Evolutionary conservation across 257 asterid species (phyloP), one percentile per base, ranked within the genome.

Genomic region (Solanum corneliomulleri): DNA sequence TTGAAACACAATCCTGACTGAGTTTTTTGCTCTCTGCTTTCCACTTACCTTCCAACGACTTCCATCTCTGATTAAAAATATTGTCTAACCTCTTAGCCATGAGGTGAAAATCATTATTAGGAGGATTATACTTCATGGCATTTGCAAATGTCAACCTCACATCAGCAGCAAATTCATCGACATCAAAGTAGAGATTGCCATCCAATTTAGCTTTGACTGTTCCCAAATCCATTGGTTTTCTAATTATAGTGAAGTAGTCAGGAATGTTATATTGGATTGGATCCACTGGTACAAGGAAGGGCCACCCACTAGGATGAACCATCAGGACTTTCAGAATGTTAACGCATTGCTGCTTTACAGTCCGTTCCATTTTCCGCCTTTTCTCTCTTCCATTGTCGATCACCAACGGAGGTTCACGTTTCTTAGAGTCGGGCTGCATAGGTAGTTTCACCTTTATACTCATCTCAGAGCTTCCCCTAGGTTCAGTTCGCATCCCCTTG

Each of bases 171-270:
- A 96, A 94, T 41, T 93, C 95, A 44, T 92, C 92, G 10, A 89
- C 93, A 90, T 76, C 66, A 47, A 75, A 87, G 93, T 96, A 94
- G 71, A 52, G 14, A 86, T 93, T 90, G 44, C 87, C 88, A 86
- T 91, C 94, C 74, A 96, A 88, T 85, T 93, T 95, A 41, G 83
- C 90, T 64, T 88, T 93, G 83, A 96, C 69, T 18, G 98, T 94
- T 35, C 98, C 98, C 86, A 96, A 90, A 92, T 96, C 99, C 99
- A 96, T 96, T 7, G 99, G 99, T 14, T 91, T 23, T 12, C 89
- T 71, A 70, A 96, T 89, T 81, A 95, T 86, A 13, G 89, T 70
- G 45, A 93, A 94, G 85, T 96, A 96, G 89, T 95, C 98, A 31
- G 99, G 99, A 85, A 96, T 94, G 5, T 68, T 81, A 84, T 89